These are phyloP conservation scores for Aspergillus latus DNA, from an alignment of 2,329 filamentous ascomycete genomes.

Conservation along the genomic window DNA sequence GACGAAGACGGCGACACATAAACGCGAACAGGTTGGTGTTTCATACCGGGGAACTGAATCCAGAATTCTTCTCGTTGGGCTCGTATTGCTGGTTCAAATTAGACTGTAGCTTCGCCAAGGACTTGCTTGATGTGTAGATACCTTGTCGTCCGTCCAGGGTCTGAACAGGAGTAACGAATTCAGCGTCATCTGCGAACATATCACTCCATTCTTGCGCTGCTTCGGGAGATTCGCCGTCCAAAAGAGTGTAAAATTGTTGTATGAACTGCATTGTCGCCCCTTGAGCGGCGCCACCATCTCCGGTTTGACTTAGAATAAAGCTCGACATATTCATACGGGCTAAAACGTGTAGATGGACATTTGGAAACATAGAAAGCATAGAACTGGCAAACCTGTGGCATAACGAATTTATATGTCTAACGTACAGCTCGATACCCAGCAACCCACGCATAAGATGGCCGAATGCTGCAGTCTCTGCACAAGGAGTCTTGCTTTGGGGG, in stretches of 20 bases:
- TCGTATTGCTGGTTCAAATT: neutral
- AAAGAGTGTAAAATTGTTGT: neutral
- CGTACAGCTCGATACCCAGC: no score
- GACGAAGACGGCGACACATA: neutral
- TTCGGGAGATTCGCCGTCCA: neutral
- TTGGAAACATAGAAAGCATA: no score
- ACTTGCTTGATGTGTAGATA: neutral
- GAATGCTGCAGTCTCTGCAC: no score
- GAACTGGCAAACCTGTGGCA: no score
- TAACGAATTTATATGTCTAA: no score
- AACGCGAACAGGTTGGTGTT: neutral
- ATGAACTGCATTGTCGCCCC: neutral
- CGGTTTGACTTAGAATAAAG: neutral
- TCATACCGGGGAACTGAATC: neutral
- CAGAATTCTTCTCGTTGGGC: conserved; percentile 1
- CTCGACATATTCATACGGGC: neutral
- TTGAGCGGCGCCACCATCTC: neutral
- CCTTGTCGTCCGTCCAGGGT: neutral
- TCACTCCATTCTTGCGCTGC: neutral
- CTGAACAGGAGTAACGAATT: neutral
- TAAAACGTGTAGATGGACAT: no score
- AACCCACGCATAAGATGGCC: no score
- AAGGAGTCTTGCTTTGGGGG: no score
- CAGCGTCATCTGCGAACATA: neutral
- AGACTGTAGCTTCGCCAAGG: no score